Base-by-base conservation (phyloP, 1,284 basidiomycete genomes). In the Boletus smithii region DNA sequence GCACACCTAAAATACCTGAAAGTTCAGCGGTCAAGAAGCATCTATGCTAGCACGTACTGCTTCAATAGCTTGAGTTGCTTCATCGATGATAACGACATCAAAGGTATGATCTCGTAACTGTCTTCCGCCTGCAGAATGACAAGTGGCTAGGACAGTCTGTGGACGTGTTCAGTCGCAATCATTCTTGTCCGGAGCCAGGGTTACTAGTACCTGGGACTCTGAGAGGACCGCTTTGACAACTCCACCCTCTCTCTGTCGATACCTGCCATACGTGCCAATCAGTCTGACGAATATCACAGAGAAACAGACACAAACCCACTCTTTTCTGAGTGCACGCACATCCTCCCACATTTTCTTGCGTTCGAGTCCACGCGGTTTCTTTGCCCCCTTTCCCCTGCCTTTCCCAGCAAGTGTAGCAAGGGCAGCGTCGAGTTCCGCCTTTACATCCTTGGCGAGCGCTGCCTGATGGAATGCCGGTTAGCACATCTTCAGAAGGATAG, bases 1-100 rank as follows among this genome's bases (percentile, higher is more conserved):
- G 68, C 95, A 97, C 3, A 89, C 88, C 88, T 91, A 49, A 26
- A 53, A 49, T n/a, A 49, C 29, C 13, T 24, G 23, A 6, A 14
- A 14, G 4, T 16, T 49, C 2, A 50, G 32, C 14, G 3, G 18
- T 14, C 30, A 22, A 43, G 32, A 13, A 14, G 57, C 70, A 56
- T 13, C 4, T 24, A 22, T 27, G 17, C 8, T 14, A 16, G 16
- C n/a, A 50, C 63, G 29, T 61, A 93, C 90, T 8, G 93, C 89
- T 69, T 98, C 95, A n/a, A 97, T 66, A 3, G 93, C 95, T 67
- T 98, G 95, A 0, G 95, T 97, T 0, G 93, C 92, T 70, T 98
- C 95, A 57, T 98, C 95, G 33, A 99, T 92, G 34, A 98, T 88
- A 8, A 94, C 83, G 0, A 93, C 85, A 63, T 98, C 95, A 59